These are phyloP conservation scores for Sphaerosporella brunnea DNA, from an alignment of 495 filamentous ascomycete species.

Conservation along the genomic window DNA sequence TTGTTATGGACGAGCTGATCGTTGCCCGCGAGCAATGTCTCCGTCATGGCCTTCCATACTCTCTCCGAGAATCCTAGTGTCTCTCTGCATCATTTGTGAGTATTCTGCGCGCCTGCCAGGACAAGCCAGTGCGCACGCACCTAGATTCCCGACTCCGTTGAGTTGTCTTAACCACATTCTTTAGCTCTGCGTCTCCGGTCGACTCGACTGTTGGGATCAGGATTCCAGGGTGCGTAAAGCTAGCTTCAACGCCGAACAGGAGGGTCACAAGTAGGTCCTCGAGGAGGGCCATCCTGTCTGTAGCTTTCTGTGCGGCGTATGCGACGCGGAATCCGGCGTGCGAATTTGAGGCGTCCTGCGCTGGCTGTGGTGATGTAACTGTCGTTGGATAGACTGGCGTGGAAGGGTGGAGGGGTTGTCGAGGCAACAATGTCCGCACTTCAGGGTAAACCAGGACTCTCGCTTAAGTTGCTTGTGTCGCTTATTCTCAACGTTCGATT, in stretches of 20 bases:
- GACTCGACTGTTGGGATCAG: conserved; percentile 14
- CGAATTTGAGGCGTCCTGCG: too few species aligned
- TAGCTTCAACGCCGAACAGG: conserved; percentile 27
- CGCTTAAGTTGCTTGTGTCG: too few species aligned
- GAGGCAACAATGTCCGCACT: too few species aligned
- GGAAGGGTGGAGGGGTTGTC: too few species aligned
- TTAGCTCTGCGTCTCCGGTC: conserved; percentile 14
- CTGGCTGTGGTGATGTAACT: too few species aligned
- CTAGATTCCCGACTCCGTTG: conserved; percentile 25
- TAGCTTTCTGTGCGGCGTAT: too few species aligned
- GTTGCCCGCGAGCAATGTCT: conserved; percentile 39
- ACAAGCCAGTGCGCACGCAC: conserved; percentile 4
- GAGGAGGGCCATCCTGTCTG: conserved; percentile 19
- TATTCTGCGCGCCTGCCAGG: neutral
- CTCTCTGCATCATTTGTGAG: conserved; percentile 27
- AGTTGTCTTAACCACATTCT: conserved; percentile 27
- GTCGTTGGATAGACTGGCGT: too few species aligned
- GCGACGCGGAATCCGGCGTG: too few species aligned
- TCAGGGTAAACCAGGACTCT: too few species aligned
- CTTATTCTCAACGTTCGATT: too few species aligned
- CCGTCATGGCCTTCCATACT: conserved; percentile 40
- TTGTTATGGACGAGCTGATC: conserved; percentile 34
- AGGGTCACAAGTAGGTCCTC: conserved; percentile 24
- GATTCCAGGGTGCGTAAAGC: conserved; percentile 28
- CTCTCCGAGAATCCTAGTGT: conserved; percentile 36